Evolutionary conservation across 2,329 filamentous ascomycete genomes (phyloP), one percentile per base, ranked within the genome.

Genomic region (Xylariaceae sp.): DNA sequence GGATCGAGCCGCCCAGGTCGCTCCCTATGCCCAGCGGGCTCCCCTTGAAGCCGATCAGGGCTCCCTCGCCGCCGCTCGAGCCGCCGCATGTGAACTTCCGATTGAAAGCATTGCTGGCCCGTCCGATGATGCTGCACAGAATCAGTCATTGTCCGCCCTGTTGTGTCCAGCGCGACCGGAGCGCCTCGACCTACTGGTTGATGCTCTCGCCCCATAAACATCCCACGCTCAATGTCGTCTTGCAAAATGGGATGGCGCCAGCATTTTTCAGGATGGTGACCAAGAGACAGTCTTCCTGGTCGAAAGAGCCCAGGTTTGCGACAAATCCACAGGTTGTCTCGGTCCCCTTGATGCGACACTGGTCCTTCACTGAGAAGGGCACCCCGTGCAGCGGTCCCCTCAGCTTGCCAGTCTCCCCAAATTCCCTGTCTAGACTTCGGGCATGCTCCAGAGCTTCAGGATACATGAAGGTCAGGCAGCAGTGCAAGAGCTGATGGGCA

Each of bases 401-500:
- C 19, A 32, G 14, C 19, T 23, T 21, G 6, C 30, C 30, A 7
- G 17, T 21, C 30, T 13, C 19, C 5, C 17, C 30, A 19, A 22
- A 32, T 6, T 32, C 17, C 7, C 6, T 15, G 14, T 32, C 30
- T 5, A 32, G 30, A 7, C 15, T 19, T 12, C 13, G 21, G 6
- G 30, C 30, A 6, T 12, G 7, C n/a, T 8, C 14, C 30, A 23
- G 15, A 11, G 30, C 30, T 5, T 16, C 30, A n/a, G 30, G 17
- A 15, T 32, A 32, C 30, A 32, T 32, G 30, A 32, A 23, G 12
- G 21, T 19, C 18, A 32, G 14, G 19, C 17, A 21, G 17, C 19
- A 32, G 19, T 32, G 30, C 14, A 32, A 15, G 9, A 32, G 19
- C 30, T 32, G 30, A 14, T 32, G 30, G n/a, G 30, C 30, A 11